These are phyloP conservation scores for Neonothopanus nambi DNA, from an alignment of 1,284 basidiomycete genomes.

Conservation along the genomic window DNA sequence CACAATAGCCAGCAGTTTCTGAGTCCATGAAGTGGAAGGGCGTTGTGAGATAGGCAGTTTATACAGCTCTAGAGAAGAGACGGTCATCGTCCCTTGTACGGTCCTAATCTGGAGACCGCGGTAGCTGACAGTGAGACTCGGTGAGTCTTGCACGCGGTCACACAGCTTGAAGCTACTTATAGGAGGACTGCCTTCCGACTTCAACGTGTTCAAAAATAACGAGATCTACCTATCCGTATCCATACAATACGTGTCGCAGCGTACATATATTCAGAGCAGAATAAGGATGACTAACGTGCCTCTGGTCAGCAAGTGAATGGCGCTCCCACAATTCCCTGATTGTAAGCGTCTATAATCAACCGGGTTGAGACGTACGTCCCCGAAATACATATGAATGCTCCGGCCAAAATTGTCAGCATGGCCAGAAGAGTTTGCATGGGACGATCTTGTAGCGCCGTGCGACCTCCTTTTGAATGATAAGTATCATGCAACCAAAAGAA, in stretches of 20 bases:
- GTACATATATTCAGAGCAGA: too few relatives aligned
- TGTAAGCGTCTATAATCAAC: slow-evolving; percentile 52
- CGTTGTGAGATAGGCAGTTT: slow-evolving; percentile 60
- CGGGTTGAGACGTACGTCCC: slow-evolving; percentile 55
- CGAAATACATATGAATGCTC: slow-evolving; percentile 54
- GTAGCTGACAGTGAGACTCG: too few relatives aligned
- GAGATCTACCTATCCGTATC: too few relatives aligned
- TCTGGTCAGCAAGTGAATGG: slow-evolving; percentile 51
- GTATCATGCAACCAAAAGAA: slow-evolving; percentile 58
- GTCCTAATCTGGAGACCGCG: too few relatives aligned
- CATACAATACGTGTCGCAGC: too few relatives aligned
- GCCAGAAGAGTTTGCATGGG: slow-evolving; percentile 37
- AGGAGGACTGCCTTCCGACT: too few relatives aligned
- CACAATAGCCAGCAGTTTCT: slow-evolving; percentile 49
- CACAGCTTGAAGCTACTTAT: too few relatives aligned
- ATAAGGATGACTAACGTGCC: too few relatives aligned
- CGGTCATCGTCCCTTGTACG: slow-evolving; percentile 6
- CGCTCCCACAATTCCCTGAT: slow-evolving; percentile 41
- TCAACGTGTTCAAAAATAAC: too few relatives aligned
- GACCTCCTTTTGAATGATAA: slow-evolving; percentile 42
- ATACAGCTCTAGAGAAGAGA: slow-evolving; percentile 32
- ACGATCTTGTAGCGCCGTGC: slow-evolving; percentile 29
- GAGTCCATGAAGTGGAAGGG: slow-evolving; percentile 55
- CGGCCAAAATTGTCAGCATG: slow-evolving; percentile 45
- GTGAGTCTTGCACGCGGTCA: too few relatives aligned